A percentile compares a stretch with the other conserved stretches of the same genome.
Evolutionary conservation across 495 filamentous ascomycete species (phyloP).

Genomic region (Lasiosphaeria hispida): DNA sequence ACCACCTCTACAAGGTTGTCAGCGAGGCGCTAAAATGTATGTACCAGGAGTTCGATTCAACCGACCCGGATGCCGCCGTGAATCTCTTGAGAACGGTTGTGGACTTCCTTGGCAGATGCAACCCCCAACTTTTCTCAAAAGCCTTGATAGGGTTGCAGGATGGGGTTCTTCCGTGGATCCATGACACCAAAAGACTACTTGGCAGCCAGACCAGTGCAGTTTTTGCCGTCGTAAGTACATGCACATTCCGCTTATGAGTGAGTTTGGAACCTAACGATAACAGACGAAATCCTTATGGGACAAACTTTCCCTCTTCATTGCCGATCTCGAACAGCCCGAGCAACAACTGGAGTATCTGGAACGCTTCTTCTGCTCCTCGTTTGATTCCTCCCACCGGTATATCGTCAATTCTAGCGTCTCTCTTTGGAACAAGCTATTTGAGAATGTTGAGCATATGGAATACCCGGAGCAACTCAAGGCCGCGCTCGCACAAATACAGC

Average conservation of each 20-base stretch:
- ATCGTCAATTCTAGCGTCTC: conserved; percentile 40
- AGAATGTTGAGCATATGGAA: conserved; percentile 33
- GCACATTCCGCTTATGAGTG: neutral
- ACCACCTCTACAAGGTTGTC: conserved; percentile 57
- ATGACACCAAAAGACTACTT: conserved; percentile 47
- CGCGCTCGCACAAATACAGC: conserved; percentile 36
- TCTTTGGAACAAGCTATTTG: conserved; percentile 46
- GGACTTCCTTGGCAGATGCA: conserved; percentile 40
- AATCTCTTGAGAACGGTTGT: conserved; percentile 35
- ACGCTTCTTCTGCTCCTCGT: conserved; percentile 47
- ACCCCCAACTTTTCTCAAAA: conserved; percentile 32
- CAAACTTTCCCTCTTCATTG: conserved; percentile 34
- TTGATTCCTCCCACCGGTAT: conserved; percentile 42
- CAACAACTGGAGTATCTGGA: conserved; percentile 40
- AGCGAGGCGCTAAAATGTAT: conserved; percentile 41
- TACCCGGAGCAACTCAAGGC: conserved; percentile 45
- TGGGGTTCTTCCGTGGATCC: conserved; percentile 60
- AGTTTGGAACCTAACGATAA: conserved; percentile 19
- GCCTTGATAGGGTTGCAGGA: conserved; percentile 55
- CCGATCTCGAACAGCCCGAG: conserved; percentile 27
- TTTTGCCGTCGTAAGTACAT: conserved; percentile 36
- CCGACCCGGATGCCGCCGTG: conserved; percentile 24
- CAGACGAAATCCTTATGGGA: conserved; percentile 45
- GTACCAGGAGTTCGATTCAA: conserved; percentile 38
- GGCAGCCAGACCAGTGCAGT: conserved; percentile 29